A percentile compares a stretch with the other conserved stretches of the same genome.
Conservation (phyloP, 139 green algal species). For the Asterochloris erici region DNA sequence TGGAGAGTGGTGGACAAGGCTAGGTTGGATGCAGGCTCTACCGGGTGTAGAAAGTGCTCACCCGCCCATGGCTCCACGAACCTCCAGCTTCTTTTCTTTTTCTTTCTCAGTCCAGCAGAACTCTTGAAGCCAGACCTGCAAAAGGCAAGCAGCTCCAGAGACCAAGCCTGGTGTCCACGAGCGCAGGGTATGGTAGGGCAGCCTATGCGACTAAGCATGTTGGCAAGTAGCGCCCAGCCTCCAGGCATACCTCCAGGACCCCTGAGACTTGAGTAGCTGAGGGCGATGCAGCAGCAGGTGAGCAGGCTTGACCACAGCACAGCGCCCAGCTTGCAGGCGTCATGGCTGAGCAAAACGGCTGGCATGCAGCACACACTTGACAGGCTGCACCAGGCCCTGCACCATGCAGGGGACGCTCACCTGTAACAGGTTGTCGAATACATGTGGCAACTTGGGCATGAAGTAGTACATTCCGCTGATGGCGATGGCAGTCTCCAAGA, state of each 20-base stretch:
- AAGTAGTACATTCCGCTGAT: constrained; percentile 2
- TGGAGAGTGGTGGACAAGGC: too few relatives aligned
- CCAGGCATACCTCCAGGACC: too few relatives aligned
- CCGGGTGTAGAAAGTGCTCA: too few relatives aligned
- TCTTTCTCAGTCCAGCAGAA: constrained; percentile 29
- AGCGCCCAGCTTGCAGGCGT: too few relatives aligned
- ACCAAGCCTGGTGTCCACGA: too few relatives aligned
- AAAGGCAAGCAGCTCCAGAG: background rate
- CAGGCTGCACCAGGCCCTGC: background rate
- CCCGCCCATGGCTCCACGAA: background rate
- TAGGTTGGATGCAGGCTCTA: too few relatives aligned
- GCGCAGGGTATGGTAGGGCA: background rate
- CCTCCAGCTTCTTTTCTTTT: background rate
- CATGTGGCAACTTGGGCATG: constrained; percentile 2
- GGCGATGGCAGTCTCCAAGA: constrained; percentile 12
- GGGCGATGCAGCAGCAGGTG: too few relatives aligned
- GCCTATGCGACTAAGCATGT: background rate
- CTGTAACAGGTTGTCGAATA: constrained; percentile 1
- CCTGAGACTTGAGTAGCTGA: too few relatives aligned
- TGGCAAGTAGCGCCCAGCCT: too few relatives aligned
- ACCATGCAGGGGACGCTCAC: constrained; percentile 1
- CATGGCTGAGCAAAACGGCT: too few relatives aligned
- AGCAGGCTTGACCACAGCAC: too few relatives aligned
- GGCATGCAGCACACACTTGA: too few relatives aligned
- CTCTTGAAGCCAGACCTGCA: constrained; percentile 30